phyloP scores from a whole-genome alignment of 345 rosid genomes.

The Corchorus capsularis region DNA sequence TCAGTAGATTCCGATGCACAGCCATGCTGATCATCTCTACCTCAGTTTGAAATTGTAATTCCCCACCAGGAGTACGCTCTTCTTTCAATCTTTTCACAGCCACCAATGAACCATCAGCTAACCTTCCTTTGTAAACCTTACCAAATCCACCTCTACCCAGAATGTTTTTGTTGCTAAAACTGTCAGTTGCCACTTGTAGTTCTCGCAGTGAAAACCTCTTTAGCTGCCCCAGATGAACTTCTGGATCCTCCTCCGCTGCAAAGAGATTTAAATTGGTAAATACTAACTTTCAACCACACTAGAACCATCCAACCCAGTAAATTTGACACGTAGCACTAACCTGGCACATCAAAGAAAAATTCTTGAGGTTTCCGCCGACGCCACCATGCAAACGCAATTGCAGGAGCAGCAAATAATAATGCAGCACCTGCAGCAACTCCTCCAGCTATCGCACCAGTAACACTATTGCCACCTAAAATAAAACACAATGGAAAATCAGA shows the following conservation, averaged over 20 bases:
- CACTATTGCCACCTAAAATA: conserved; percentile 70
- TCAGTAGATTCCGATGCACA: conserved; percentile 91
- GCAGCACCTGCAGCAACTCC: conserved; percentile 99
- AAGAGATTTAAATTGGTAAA: conserved; percentile 16
- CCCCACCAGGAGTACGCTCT: conserved; percentile 97
- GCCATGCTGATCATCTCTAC: conserved; percentile 99
- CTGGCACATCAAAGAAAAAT: conserved; percentile 93
- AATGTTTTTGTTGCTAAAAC: conserved; percentile 88
- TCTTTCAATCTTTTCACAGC: conserved; percentile 97
- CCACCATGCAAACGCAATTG: conserved; percentile 98
- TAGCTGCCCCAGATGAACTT: conserved; percentile 96
- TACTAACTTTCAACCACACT: background rate
- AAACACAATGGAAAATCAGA: conserved; percentile 4
- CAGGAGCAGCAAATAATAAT: conserved; percentile 94
- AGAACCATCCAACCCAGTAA: background rate
- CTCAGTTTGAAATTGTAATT: conserved; percentile 97
- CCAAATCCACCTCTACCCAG: conserved; percentile 99
- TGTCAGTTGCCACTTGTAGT: conserved; percentile 92
- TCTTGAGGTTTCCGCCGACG: conserved; percentile 89
- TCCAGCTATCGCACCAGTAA: conserved; percentile 96
- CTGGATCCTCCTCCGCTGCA: conserved; percentile 99
- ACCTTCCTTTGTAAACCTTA: conserved; percentile 91
- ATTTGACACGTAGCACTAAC: conserved; percentile 41
- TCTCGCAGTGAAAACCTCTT: conserved; percentile 93
- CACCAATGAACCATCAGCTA: conserved; percentile 88